Base-by-base conservation (phyloP, 345 rosid species). In the Anastatica hierochuntica region DNA sequence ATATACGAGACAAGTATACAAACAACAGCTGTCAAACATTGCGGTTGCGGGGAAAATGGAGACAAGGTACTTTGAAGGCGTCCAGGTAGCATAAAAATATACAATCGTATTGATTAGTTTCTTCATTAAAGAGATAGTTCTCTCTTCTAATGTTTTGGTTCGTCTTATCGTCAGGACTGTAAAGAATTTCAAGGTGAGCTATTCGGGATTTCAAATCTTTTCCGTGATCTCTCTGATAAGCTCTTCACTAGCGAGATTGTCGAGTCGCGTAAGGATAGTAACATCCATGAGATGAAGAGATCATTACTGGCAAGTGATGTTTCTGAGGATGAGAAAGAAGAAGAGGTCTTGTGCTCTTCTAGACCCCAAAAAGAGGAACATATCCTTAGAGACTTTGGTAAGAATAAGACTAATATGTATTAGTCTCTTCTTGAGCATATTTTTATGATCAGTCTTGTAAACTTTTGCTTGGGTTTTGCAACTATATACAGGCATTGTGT, bases 41-140 rank as follows among this genome's bases (percentile, higher is more conserved):
- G 98, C 95, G n/a, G 82, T 92, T 43, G 64, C 95, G 0, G 98
- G 98, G 38, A 92, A 92, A 71, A 83, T 84, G 84, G 98, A 92
- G 72, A 79, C 79, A 24, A 75, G 95, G 51, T 88, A 84, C 67
- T 92, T 88, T 61, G 96, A 88, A 78, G 96, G 98, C 8, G 95
- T 92, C 41, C 98, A 88, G 95, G 96, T 84, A 60, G 43, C 24
- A 15, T 43, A 24, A 49, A 24, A 4, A 6, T 5, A 26, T 33
- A 24, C 2, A 12, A 3, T 8, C 31, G 18, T 48, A 23, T 54
- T 19, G 44, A 26, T 42, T 41, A 19, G 37, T 41, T 29, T n/a
- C n/a, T 24, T 43, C 31, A 19, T 14, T 21, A 37, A 41, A 20
- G 30, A 37, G 46, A 12, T 14, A 15, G 23, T 16, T 53, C 10